Conservation (phyloP, 345 rosid species). For the Gynandropsis gynandra region DNA sequence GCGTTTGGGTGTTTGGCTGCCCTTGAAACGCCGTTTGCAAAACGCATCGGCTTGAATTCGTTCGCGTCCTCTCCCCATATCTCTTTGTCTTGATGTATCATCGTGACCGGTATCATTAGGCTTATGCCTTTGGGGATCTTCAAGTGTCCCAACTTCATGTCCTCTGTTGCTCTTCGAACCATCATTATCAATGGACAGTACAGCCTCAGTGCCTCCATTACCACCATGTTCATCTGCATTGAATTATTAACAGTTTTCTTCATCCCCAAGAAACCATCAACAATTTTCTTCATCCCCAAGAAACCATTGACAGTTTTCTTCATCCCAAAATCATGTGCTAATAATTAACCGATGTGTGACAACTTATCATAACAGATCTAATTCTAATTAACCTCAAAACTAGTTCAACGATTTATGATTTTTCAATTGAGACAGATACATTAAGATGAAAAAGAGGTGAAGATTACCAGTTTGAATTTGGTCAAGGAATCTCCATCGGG, state of each 20-base stretch:
- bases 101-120: constrained; percentile 19
- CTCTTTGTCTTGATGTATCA: constrained; percentile 36
- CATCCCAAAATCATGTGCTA: neutral
- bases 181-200: constrained; percentile 36
- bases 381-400: no score
- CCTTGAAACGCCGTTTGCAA: constrained; percentile 30
- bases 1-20: constrained; percentile 48
- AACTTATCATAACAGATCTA: no score
- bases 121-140: constrained; percentile 38
- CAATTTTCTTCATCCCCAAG: neutral
- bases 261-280: neutral
- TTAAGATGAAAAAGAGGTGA: no score
- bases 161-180: constrained; percentile 33
- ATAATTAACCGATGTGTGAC: no score
- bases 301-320: neutral
- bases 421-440: no score
- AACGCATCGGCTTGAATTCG: constrained; percentile 49
- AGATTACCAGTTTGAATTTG: constrained; percentile 41
- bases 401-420: no score
- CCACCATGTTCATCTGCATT: constrained; percentile 47
- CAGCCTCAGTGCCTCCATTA: constrained; percentile 54
- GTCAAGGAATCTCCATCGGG: constrained; percentile 36
- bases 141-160: constrained; percentile 39
- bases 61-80: constrained; percentile 58
- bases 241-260: neutral